Percentiles rank a stretch among this genome's conserved stretches.
These are phyloP conservation scores for Inga laurina DNA, from an alignment of 306 rosid genomes.

Conservation along the genomic window DNA sequence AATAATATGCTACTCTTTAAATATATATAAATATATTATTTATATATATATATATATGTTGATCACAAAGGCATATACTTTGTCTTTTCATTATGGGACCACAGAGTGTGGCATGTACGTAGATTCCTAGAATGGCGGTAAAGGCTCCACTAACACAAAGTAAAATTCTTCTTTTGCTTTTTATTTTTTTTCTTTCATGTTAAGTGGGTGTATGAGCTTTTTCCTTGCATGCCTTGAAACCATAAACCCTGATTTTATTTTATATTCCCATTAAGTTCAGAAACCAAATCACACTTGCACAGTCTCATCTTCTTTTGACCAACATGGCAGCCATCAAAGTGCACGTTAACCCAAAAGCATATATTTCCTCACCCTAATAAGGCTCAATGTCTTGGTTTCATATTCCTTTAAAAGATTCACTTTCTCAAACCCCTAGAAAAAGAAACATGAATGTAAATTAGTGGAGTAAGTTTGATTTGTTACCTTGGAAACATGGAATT, in stretches of 20 bases:
- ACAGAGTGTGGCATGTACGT: conserved; percentile 38
- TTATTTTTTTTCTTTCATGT: neutral
- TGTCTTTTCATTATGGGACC: conserved; percentile 32
- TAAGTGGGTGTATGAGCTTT: conserved; percentile 34
- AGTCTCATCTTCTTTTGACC: conserved; percentile 45
- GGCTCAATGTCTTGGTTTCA: neutral
- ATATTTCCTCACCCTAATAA: conserved; percentile 17
- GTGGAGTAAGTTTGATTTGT: conserved; percentile 1
- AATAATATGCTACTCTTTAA: neutral
- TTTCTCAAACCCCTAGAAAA: conserved; percentile 67
- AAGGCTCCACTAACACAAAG: conserved; percentile 65
- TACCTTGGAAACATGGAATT: conserved; percentile 12
- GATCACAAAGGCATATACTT: conserved; percentile 27
- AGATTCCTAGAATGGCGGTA: conserved; percentile 49
- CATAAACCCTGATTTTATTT: conserved; percentile 38
- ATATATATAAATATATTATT: neutral
- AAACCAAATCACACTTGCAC: conserved; percentile 20
- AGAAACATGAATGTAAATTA: conserved; percentile 22
- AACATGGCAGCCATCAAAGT: conserved; percentile 32
- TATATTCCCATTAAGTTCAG: conserved; percentile 22
- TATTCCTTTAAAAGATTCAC: conserved; percentile 39
- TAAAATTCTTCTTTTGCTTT: conserved; percentile 58
- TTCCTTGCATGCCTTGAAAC: conserved; percentile 79
- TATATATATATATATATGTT: too few relatives aligned
- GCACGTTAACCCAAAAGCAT: conserved; percentile 42